Evolutionary conservation across 2,329 filamentous ascomycete genomes (phyloP).

Genomic region (Dothiorella sarmentorum): DNA sequence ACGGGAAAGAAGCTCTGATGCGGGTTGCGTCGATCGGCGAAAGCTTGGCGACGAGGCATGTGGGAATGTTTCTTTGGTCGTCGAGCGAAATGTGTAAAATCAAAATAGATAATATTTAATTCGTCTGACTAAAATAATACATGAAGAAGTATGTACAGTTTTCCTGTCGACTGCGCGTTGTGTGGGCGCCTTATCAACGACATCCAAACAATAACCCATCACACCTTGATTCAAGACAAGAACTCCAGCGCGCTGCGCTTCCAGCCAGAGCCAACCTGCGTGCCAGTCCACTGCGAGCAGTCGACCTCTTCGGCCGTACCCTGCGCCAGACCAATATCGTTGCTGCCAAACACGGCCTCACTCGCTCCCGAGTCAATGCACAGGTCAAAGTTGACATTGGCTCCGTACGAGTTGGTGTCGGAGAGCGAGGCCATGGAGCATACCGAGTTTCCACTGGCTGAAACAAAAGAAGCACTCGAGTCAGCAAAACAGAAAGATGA

Average conservation of each 20-base stretch:
- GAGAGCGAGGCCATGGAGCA: slow-evolving; percentile 34
- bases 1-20: not conserved
- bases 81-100: too few relatives aligned
- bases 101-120: too few relatives aligned
- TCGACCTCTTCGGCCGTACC: slow-evolving; percentile 32
- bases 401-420: slow-evolving; percentile 39
- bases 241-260: not conserved
- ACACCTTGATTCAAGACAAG: not conserved
- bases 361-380: slow-evolving; percentile 39
- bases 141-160: too few relatives aligned
- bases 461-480: not conserved
- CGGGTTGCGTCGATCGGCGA: not conserved
- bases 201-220: not conserved
- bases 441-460: slow-evolving; percentile 35
- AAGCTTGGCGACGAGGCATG: slow-evolving; percentile 14
- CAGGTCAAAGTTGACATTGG: slow-evolving; percentile 41
- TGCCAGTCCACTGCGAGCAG: slow-evolving; percentile 23
- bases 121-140: too few relatives aligned
- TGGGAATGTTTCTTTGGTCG: too few relatives aligned
- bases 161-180: too few relatives aligned
- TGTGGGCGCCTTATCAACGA: too few relatives aligned
- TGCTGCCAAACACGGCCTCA: slow-evolving; percentile 35
- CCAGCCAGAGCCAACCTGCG: slow-evolving; percentile 2
- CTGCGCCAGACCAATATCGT: slow-evolving; percentile 30
- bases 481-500: not conserved